Conservation (phyloP, 129 eudicot species). For the Glebionis coronaria region DNA sequence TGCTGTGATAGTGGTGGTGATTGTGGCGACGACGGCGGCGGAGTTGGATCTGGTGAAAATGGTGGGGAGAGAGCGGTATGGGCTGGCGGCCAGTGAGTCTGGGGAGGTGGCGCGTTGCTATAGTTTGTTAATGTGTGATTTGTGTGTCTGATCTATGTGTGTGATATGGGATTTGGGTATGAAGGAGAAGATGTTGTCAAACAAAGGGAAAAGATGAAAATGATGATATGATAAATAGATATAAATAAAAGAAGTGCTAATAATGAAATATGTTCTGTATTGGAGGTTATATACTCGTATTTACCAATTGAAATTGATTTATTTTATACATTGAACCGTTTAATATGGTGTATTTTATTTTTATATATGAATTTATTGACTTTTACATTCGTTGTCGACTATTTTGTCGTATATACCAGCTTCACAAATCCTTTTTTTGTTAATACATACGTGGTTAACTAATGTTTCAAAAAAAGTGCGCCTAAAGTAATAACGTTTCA, state of each 20-base stretch:
- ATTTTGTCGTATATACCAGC: too few relatives aligned
- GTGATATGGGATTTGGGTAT: constrained; percentile 17
- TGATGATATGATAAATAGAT: background rate
- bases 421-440: too few relatives aligned
- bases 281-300: too few relatives aligned
- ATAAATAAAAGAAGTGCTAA: background rate
- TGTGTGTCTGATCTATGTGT: constrained; percentile 16
- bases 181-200: constrained; percentile 25
- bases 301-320: too few relatives aligned
- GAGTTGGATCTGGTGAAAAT: constrained; percentile 24
- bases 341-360: too few relatives aligned
- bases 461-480: too few relatives aligned
- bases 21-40: constrained; percentile 30
- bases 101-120: constrained; percentile 58
- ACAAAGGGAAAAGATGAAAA: constrained; percentile 22
- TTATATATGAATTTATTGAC: too few relatives aligned
- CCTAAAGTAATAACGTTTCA: too few relatives aligned
- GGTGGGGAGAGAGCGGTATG: constrained; percentile 19
- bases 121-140: constrained; percentile 27
- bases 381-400: too few relatives aligned
- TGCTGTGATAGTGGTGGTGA: constrained; percentile 40
- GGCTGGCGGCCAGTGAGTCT: constrained; percentile 45
- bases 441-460: too few relatives aligned
- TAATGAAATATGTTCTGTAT: too few relatives aligned
- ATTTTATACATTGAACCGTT: too few relatives aligned